phyloP scores from a whole-genome alignment of 2,329 filamentous ascomycete genomes.

The Akanthomyces dipterigenus region DNA sequence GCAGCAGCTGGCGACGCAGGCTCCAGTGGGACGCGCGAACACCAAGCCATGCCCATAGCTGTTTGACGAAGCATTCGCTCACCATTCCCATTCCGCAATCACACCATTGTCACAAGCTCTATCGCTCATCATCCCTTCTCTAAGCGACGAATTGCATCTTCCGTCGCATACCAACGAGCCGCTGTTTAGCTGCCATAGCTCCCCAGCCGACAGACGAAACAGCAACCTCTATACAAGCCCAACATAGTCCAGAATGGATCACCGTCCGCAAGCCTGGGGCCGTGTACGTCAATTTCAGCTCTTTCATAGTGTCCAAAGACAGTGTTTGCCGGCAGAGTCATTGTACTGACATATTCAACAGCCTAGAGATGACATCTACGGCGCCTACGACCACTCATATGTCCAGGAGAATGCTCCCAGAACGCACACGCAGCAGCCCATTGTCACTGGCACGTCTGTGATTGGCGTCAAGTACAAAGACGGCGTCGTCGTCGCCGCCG shows the following conservation, averaged over 20 bases:
- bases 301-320: conserved; percentile 12
- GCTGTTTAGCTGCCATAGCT: not conserved
- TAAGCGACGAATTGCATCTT: not conserved
- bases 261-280: conserved; percentile 66
- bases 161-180: too few species aligned
- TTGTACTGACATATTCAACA: conserved; percentile 32
- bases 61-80: conserved; percentile 14
- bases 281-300: conserved; percentile 46
- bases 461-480: conserved; percentile 93
- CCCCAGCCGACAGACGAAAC: not conserved
- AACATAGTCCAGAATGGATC: conserved; percentile 49
- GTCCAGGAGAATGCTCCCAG: conserved; percentile 66
- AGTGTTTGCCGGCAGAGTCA: too few species aligned
- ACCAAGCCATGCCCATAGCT: not conserved
- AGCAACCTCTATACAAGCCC: not conserved
- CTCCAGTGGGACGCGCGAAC: conserved; percentile 31
- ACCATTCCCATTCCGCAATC: conserved; percentile 1
- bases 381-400: conserved; percentile 82
- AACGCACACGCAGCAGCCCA: conserved; percentile 83
- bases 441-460: conserved; percentile 95
- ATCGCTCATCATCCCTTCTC: not conserved
- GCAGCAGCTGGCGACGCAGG: conserved; percentile 23
- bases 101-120: not conserved
- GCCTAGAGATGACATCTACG: conserved; percentile 97
- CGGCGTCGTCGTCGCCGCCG: conserved; percentile 91